Conservation (phyloP, 2,329 filamentous ascomycete species). For the Leptosphaerulina australis region DNA sequence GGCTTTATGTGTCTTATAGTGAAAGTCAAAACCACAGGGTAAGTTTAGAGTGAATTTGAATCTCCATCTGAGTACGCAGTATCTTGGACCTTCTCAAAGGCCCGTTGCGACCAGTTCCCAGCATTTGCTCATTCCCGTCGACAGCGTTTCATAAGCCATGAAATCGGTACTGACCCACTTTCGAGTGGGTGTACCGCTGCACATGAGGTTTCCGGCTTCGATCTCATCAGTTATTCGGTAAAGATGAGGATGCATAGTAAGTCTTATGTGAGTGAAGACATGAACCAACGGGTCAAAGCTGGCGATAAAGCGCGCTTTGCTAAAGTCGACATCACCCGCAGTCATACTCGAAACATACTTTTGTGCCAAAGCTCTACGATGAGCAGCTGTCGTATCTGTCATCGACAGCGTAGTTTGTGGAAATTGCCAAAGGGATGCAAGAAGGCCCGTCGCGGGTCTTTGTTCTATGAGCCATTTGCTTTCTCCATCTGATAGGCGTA, state of each 20-base stretch:
- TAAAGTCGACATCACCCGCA: conserved; percentile 22
- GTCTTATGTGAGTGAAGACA: conserved; percentile 44
- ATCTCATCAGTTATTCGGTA: conserved; percentile 24
- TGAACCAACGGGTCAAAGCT: conserved; percentile 41
- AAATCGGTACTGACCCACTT: conserved; percentile 41
- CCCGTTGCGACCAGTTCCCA: conserved; percentile 34
- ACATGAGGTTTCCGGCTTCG: conserved; percentile 13
- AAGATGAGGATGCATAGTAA: conserved; percentile 45
- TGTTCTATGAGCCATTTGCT: conserved; percentile 47
- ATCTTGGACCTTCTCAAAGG: neutral
- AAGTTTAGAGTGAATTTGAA: conserved; percentile 14
- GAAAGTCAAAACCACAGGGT: conserved; percentile 37
- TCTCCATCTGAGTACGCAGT: neutral
- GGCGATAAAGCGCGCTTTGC: conserved; percentile 22
- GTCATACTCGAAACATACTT: conserved; percentile 29
- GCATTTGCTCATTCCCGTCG: conserved; percentile 47
- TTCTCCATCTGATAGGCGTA: conserved; percentile 9
- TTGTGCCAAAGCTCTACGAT: conserved; percentile 34
- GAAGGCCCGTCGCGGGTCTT: conserved; percentile 40
- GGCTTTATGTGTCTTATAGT: conserved; percentile 32
- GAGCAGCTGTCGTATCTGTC: conserved; percentile 23
- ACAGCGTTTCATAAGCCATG: conserved; percentile 44
- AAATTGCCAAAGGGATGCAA: conserved; percentile 44
- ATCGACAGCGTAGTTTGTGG: conserved; percentile 34
- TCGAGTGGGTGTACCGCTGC: conserved; percentile 25